These are phyloP conservation scores for Rhizopogon rudus DNA, from an alignment of 768 basidiomycete genomes.

Conservation along the genomic window DNA sequence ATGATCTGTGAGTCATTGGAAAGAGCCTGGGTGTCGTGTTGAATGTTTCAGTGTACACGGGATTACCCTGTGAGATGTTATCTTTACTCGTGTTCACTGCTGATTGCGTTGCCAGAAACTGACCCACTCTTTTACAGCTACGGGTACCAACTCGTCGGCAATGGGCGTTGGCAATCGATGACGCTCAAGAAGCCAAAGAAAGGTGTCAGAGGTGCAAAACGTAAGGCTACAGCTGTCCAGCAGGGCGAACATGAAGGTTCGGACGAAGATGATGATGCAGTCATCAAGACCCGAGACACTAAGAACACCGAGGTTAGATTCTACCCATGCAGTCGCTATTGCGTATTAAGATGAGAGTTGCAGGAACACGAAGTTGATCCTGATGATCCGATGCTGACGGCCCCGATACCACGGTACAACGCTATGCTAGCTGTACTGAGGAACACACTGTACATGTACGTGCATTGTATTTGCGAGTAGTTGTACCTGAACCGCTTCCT, in stretches of 20 bases:
- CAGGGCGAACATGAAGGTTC: conserved; percentile 1
- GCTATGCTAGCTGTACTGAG: conserved; percentile 82
- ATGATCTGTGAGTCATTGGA: conserved; percentile 59
- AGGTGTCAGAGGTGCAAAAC: conserved; percentile 36
- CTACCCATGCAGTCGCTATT: background rate
- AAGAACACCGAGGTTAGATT: conserved; percentile 6
- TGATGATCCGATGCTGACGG: conserved; percentile 60
- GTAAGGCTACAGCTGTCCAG: conserved; percentile 29
- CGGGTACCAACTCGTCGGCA: conserved; percentile 69
- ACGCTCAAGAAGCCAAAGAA: conserved; percentile 62
- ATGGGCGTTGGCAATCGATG: conserved; percentile 77
- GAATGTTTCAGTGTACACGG: background rate
- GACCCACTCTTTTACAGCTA: conserved; percentile 41
- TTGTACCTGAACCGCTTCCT: background rate
- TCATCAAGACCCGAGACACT: conserved; percentile 17
- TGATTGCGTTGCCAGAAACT: background rate
- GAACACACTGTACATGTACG: conserved; percentile 84
- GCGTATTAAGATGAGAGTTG: background rate
- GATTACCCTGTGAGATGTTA: background rate
- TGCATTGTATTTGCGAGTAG: background rate
- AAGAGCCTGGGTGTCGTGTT: background rate
- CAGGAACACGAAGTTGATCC: conserved; percentile 39
- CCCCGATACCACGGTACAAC: conserved; percentile 76
- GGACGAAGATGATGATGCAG: conserved; percentile 12
- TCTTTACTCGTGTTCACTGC: background rate